Conservation (phyloP, 257 asterid species). For the Sherardia arvensis region DNA sequence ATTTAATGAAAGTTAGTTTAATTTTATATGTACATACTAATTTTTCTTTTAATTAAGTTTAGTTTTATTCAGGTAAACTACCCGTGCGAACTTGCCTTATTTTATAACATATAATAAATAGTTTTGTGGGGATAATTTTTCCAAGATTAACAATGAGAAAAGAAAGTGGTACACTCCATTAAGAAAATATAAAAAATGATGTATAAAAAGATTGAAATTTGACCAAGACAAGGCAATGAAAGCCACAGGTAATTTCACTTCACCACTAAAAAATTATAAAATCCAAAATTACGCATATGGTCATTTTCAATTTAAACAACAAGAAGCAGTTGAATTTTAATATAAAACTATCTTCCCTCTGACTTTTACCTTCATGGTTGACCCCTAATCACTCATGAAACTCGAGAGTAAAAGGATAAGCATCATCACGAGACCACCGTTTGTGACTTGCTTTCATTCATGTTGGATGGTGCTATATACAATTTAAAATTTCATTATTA, state of each 20-base stretch:
- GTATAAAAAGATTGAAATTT: not conserved
- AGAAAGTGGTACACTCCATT: too few relatives aligned
- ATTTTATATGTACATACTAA: too few relatives aligned
- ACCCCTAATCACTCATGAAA: not conserved
- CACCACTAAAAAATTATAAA: not conserved
- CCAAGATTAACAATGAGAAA: too few relatives aligned
- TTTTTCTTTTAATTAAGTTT: too few relatives aligned
- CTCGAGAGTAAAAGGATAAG: not conserved
- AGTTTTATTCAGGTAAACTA: too few relatives aligned
- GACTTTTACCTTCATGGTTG: not conserved
- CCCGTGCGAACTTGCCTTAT: too few relatives aligned
- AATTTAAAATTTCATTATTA: too few relatives aligned
- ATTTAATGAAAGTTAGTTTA: too few relatives aligned
- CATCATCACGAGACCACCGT: not conserved
- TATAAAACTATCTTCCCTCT: not conserved
- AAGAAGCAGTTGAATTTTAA: not conserved
- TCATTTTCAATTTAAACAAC: not conserved
- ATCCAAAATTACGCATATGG: not conserved
- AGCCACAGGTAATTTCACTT: not conserved
- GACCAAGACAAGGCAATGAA: not conserved
- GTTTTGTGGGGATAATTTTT: too few relatives aligned
- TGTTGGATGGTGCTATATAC: too few relatives aligned
- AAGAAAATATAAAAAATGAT: not conserved
- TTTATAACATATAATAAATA: too few relatives aligned
- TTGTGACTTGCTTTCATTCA: not conserved